Evolutionary conservation across 2,329 filamentous ascomycete species (phyloP).

Genomic region (Fusarium bactridioides): DNA sequence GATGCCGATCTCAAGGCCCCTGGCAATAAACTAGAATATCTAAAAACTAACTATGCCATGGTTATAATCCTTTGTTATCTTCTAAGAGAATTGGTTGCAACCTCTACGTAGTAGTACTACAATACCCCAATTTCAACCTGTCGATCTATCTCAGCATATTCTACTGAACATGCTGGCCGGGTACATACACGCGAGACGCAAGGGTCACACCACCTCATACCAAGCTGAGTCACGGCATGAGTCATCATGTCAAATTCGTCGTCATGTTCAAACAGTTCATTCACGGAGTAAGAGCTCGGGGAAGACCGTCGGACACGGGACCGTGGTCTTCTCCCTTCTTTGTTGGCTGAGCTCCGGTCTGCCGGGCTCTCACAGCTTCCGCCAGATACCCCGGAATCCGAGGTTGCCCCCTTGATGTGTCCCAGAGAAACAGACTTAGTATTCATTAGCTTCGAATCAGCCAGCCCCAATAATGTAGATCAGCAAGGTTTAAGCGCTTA

Average conservation of each 20-base stretch:
- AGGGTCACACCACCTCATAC: neutral
- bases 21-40: neutral
- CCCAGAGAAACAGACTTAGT: neutral
- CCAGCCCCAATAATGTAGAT: neutral
- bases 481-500: neutral
- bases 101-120: neutral
- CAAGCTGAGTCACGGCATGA: neutral
- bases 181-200: neutral
- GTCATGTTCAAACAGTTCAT: neutral
- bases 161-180: neutral
- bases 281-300: neutral
- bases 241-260: neutral
- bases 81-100: neutral
- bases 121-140: neutral
- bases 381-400: neutral
- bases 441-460: neutral
- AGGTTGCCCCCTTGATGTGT: too few relatives aligned
- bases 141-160: neutral
- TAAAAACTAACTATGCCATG: neutral
- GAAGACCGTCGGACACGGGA: neutral
- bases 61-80: neutral
- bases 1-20: neutral
- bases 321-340: neutral
- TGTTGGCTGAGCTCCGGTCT: neutral
- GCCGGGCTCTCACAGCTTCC: neutral